These are phyloP conservation scores for Myriosclerotinia duriaeana DNA, from an alignment of 2,329 filamentous ascomycete genomes.

Conservation along the genomic window DNA sequence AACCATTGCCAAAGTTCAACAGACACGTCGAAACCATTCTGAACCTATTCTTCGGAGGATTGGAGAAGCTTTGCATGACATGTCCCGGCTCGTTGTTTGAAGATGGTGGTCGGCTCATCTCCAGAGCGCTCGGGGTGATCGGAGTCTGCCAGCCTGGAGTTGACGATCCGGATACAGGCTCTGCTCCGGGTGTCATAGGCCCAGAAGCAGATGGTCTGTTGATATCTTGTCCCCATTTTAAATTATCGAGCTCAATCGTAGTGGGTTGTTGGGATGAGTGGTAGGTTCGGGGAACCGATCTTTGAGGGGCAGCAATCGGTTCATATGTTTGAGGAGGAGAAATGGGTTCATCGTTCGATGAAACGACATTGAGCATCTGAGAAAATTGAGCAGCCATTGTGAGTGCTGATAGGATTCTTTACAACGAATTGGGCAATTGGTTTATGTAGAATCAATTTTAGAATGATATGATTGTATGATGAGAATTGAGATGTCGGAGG, in stretches of 20 bases:
- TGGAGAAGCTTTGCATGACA: constrained; percentile 56
- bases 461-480: background rate
- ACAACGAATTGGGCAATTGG: background rate
- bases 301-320: constrained; percentile 35
- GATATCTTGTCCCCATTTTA: constrained; percentile 27
- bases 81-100: constrained; percentile 46
- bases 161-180: constrained; percentile 11
- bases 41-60: constrained; percentile 68
- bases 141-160: constrained; percentile 35
- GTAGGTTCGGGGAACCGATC: constrained; percentile 36
- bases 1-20: constrained; percentile 65
- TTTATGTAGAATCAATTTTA: background rate
- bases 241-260: constrained; percentile 35
- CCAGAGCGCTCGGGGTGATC: constrained; percentile 38
- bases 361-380: background rate
- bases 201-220: constrained; percentile 31
- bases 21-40: constrained; percentile 64
- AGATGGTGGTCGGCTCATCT: constrained; percentile 54
- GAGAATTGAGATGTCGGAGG: background rate
- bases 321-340: constrained; percentile 35
- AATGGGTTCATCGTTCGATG: constrained; percentile 20
- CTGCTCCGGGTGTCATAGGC: constrained; percentile 27
- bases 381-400: constrained; percentile 14
- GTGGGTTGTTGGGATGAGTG: constrained; percentile 37
- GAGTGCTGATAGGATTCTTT: background rate